These are phyloP conservation scores for Flaveria brownii DNA, from an alignment of 129 eudicot genomes.

Conservation along the genomic window DNA sequence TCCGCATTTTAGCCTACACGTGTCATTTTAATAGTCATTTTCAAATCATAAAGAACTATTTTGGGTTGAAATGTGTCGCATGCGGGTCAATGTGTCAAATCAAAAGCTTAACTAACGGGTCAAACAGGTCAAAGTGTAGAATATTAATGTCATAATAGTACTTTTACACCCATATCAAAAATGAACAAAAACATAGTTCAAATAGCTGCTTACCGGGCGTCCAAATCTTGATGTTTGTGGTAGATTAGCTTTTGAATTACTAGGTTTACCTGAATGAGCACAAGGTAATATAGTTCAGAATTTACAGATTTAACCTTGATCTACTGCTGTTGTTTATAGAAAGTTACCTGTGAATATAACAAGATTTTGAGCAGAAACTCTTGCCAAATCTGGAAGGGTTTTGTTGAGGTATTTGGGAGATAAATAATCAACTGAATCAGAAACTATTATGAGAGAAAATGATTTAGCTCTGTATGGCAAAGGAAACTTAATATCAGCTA, in stretches of 20 bases:
- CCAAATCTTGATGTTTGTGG: slow-evolving; percentile 69
- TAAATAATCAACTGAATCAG: slow-evolving; percentile 74
- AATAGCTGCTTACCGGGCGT: slow-evolving; percentile 58
- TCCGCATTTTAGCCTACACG: slow-evolving; percentile 81
- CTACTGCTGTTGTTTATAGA: slow-evolving; percentile 4
- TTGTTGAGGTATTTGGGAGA: slow-evolving; percentile 74
- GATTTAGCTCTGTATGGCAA: slow-evolving; percentile 71
- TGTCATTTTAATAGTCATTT: slow-evolving; percentile 17
- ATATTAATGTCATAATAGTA: too few species aligned
- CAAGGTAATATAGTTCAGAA: not conserved
- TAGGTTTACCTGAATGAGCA: slow-evolving; percentile 55
- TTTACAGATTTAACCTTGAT: not conserved
- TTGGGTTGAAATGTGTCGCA: not conserved
- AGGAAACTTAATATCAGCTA: slow-evolving; percentile 76
- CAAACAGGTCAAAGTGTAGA: not conserved
- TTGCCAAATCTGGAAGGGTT: slow-evolving; percentile 81
- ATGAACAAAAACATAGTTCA: not conserved
- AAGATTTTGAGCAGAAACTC: slow-evolving; percentile 70
- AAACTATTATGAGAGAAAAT: slow-evolving; percentile 70
- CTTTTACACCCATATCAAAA: too few species aligned
- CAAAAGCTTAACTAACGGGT: not conserved
- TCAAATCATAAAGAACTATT: slow-evolving; percentile 7
- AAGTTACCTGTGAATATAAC: slow-evolving; percentile 75
- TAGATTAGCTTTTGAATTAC: slow-evolving; percentile 58
- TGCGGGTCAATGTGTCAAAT: not conserved